A percentile compares a stretch with the other conserved stretches of the same genome.
phyloP scores from a whole-genome alignment of 129 eudicot species.

The Centaurea solstitialis region DNA sequence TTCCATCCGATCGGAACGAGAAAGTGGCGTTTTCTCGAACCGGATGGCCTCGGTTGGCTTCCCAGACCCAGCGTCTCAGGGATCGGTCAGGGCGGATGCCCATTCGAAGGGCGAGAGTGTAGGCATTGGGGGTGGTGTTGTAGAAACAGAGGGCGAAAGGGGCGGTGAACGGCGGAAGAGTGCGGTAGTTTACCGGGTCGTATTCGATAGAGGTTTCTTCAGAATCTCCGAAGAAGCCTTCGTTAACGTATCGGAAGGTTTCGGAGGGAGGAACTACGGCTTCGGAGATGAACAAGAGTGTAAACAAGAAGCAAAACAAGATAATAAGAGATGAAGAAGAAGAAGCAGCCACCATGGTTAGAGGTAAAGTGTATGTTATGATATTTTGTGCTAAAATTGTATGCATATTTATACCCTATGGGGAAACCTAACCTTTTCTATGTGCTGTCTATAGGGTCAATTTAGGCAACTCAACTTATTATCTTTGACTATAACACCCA shows the following conservation, averaged over 20 bases:
- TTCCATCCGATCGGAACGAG: constrained; percentile 37
- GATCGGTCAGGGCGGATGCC: constrained; percentile 6
- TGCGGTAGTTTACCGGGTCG: constrained; percentile 13
- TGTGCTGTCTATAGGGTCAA: too few relatives aligned
- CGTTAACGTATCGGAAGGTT: constrained; percentile 29
- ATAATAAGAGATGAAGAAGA: not conserved
- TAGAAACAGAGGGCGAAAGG: constrained; percentile 47
- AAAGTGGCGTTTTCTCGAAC: constrained; percentile 47
- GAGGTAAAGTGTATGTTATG: too few relatives aligned
- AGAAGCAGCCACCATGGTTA: too few relatives aligned
- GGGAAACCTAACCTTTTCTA: too few relatives aligned
- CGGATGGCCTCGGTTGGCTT: constrained; percentile 48
- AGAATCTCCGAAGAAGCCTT: constrained; percentile 21
- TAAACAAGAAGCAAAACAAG: not conserved
- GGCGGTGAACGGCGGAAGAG: not conserved
- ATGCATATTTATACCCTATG: too few relatives aligned
- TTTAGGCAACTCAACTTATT: too few relatives aligned
- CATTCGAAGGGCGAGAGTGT: constrained; percentile 36
- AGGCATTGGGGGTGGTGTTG: constrained; percentile 50
- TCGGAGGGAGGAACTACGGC: constrained; percentile 23
- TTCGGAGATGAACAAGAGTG: constrained; percentile 11
- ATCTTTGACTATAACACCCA: too few relatives aligned
- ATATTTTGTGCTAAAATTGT: too few relatives aligned
- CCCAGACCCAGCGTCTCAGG: constrained; percentile 43
- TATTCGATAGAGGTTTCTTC: not conserved